Conservation (phyloP, 176 grass and related monocot genomes). For the Triticum urartu region DNA sequence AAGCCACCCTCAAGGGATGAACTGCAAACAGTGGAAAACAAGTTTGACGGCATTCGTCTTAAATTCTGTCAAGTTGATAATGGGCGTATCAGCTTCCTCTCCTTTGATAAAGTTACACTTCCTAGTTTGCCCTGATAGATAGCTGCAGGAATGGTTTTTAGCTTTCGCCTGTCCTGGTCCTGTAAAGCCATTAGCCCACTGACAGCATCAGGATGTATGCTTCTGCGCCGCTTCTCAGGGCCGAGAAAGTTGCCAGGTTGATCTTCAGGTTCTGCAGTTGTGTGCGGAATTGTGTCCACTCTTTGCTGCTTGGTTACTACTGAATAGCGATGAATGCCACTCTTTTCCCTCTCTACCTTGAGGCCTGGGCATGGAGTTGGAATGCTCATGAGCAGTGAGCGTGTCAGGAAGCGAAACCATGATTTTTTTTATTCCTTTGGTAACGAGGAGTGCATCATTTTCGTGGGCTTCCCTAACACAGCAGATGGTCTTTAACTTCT, state of each 20-base stretch:
- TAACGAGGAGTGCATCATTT: too few species aligned
- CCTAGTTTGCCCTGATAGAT: slow-evolving; percentile 51
- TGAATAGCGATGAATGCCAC: slow-evolving; percentile 41
- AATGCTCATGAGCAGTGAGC: neutral
- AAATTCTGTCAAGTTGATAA: slow-evolving; percentile 61
- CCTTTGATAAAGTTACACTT: slow-evolving; percentile 38
- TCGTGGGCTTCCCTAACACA: too few species aligned
- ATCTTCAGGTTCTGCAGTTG: neutral
- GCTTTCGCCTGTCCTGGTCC: neutral
- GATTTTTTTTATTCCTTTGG: too few species aligned
- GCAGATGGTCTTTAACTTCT: too few species aligned
- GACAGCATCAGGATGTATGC: neutral
- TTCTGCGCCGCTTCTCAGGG: neutral
- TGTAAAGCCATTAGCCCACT: too few species aligned
- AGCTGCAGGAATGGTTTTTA: too few species aligned
- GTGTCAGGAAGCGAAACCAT: neutral
- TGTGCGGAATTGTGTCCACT: slow-evolving; percentile 17
- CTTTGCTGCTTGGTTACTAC: slow-evolving; percentile 40
- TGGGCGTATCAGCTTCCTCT: slow-evolving; percentile 56
- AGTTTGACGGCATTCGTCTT: slow-evolving; percentile 39
- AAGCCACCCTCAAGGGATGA: slow-evolving; percentile 46
- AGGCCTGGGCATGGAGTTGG: neutral
- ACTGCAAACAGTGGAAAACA: slow-evolving; percentile 47
- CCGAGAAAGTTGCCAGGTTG: slow-evolving; percentile 14
- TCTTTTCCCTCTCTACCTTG: slow-evolving; percentile 28